phyloP scores from a whole-genome alignment of 2,329 filamentous ascomycete genomes.

The Bipolaris sorokiniana region DNA sequence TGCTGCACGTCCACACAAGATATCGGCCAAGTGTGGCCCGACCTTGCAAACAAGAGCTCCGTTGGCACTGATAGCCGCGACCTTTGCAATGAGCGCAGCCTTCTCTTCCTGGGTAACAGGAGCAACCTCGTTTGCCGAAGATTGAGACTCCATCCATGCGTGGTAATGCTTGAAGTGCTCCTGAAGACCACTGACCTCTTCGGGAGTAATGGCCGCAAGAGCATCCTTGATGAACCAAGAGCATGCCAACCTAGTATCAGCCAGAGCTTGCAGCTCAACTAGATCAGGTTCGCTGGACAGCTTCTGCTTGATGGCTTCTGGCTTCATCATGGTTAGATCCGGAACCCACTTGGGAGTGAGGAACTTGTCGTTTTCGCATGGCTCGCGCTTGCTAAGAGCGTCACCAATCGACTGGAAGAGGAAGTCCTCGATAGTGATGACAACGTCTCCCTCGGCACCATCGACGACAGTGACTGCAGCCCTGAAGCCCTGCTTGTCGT shows the following conservation, averaged over 20 bases:
- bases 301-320: neutral
- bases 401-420: constrained; percentile 1
- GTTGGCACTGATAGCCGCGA: neutral
- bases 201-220: neutral
- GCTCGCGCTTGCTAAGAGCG: neutral
- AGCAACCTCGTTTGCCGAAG: neutral
- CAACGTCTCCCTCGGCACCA: neutral
- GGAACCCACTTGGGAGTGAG: neutral
- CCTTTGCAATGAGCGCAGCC: neutral
- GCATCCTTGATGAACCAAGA: neutral
- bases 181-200: neutral
- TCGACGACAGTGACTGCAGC: neutral
- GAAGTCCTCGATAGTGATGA: neutral
- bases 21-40: neutral
- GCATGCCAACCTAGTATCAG: neutral
- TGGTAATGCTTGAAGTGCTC: neutral
- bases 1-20: neutral
- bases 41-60: neutral
- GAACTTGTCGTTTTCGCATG: neutral
- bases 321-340: neutral
- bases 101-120: neutral
- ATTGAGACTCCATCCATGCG: neutral
- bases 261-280: neutral
- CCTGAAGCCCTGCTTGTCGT: neutral
- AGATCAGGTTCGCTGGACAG: neutral